These are phyloP conservation scores for Carex cristatella DNA, from an alignment of 176 grass and related monocot species.

Conservation along the genomic window DNA sequence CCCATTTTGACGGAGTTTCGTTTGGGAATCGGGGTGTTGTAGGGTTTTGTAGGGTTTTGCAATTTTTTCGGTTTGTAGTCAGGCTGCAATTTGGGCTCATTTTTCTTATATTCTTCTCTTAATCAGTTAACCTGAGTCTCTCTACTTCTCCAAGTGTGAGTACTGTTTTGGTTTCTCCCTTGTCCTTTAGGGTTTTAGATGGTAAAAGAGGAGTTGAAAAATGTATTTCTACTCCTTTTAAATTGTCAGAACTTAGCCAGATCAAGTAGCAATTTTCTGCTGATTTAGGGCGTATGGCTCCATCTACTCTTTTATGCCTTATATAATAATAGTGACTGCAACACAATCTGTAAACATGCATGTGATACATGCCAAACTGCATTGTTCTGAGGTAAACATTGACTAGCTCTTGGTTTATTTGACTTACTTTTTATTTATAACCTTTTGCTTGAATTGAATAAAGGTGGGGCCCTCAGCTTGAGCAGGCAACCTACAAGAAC, in stretches of 20 bases:
- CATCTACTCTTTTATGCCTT: background rate
- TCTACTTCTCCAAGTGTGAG: background rate
- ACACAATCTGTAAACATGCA: background rate
- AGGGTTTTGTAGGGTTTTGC: slow-evolving; percentile 13
- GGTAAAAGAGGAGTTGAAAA: background rate
- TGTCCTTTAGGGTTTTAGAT: background rate
- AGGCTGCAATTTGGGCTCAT: slow-evolving; percentile 12
- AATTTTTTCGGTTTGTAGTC: slow-evolving; percentile 32
- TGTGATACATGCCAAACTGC: background rate
- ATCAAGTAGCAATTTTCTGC: background rate
- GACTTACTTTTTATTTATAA: background rate
- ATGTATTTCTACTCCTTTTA: background rate
- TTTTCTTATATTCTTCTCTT: background rate
- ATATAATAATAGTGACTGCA: background rate
- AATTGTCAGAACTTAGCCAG: background rate
- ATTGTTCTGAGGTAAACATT: background rate
- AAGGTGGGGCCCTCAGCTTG: slow-evolving; percentile 94
- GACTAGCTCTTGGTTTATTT: background rate
- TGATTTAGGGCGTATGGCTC: background rate
- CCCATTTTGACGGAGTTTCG: background rate
- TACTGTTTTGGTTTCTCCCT: background rate
- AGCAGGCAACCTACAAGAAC: slow-evolving; percentile 86
- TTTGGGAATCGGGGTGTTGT: background rate
- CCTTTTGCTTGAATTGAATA: slow-evolving; percentile 23
- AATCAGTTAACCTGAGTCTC: background rate